Evolutionary conservation across 2,329 filamentous ascomycete species (phyloP).

Genomic region (Exophiala phaeomuriformis): DNA sequence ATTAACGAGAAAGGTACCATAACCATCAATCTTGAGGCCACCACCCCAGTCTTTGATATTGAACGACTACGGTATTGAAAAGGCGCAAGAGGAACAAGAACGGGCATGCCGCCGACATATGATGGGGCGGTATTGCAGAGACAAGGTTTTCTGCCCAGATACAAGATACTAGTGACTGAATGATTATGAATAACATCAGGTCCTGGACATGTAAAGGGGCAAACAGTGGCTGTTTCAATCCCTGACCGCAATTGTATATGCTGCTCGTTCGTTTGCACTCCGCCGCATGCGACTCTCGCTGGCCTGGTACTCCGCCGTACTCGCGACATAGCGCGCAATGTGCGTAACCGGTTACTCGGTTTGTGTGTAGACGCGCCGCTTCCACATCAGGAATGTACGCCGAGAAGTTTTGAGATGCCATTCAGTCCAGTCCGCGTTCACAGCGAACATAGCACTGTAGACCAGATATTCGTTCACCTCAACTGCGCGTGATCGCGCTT

Average conservation of each 20-base stretch:
- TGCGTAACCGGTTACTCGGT: background rate
- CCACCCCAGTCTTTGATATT: constrained; percentile 14
- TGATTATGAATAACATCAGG: too few relatives aligned
- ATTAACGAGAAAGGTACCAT: constrained; percentile 16
- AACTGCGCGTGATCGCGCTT: background rate
- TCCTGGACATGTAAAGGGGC: too few relatives aligned
- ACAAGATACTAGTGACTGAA: too few relatives aligned
- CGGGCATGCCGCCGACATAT: background rate
- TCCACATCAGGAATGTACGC: background rate
- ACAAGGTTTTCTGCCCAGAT: too few relatives aligned
- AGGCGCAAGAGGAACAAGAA: background rate
- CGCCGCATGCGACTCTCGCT: background rate
- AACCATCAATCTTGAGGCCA: constrained; percentile 15
- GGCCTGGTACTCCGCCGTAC: background rate
- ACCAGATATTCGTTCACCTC: background rate
- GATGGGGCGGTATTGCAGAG: too few relatives aligned
- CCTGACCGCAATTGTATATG: background rate
- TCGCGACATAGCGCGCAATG: too few relatives aligned
- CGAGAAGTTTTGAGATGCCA: constrained; percentile 1
- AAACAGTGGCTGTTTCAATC: background rate
- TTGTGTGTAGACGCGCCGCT: background rate
- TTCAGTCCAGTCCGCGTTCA: too few relatives aligned
- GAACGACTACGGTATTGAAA: constrained; percentile 15
- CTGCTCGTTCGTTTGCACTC: background rate
- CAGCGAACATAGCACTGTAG: too few relatives aligned